Evolutionary conservation across 2,329 filamentous ascomycete genomes (phyloP).

Genomic region (Aspergillus quadricinctus): DNA sequence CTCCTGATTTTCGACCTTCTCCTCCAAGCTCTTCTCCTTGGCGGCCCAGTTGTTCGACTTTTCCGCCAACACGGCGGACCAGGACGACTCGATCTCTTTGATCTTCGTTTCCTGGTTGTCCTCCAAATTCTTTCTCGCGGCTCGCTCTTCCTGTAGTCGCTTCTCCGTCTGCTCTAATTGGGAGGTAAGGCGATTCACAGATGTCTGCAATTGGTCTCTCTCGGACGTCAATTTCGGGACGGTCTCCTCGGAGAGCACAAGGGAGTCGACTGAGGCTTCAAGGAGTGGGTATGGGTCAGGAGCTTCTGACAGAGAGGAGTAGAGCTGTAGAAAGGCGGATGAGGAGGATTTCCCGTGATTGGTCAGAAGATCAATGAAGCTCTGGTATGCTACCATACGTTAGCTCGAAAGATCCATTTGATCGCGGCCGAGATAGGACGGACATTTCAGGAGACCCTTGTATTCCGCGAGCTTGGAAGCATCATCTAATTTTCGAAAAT

Average conservation of each 20-base stretch:
- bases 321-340: slow-evolving; percentile 86
- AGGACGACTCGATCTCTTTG: slow-evolving; percentile 85
- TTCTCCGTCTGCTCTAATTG: slow-evolving; percentile 81
- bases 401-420: slow-evolving; percentile 2
- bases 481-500: slow-evolving; percentile 93
- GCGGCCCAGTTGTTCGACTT: slow-evolving; percentile 95
- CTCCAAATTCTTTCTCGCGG: slow-evolving; percentile 69
- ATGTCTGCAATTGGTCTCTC: slow-evolving; percentile 80
- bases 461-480: slow-evolving; percentile 78
- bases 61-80: slow-evolving; percentile 84
- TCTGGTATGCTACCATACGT: slow-evolving; percentile 71
- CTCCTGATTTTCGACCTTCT: slow-evolving; percentile 93
- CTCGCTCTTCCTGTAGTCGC: slow-evolving; percentile 72
- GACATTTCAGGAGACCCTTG: slow-evolving; percentile 84
- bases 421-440: slow-evolving; percentile 2
- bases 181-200: slow-evolving; percentile 66
- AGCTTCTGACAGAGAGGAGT: slow-evolving; percentile 89
- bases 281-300: slow-evolving; percentile 95
- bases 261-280: slow-evolving; percentile 91
- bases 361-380: slow-evolving; percentile 92
- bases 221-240: slow-evolving; percentile 85
- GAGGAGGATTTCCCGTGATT: slow-evolving; percentile 95
- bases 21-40: slow-evolving; percentile 84
- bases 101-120: slow-evolving; percentile 72
- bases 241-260: slow-evolving; percentile 87